phyloP scores from a whole-genome alignment of 805 yeast species.

The Lachancea nothofagi region DNA sequence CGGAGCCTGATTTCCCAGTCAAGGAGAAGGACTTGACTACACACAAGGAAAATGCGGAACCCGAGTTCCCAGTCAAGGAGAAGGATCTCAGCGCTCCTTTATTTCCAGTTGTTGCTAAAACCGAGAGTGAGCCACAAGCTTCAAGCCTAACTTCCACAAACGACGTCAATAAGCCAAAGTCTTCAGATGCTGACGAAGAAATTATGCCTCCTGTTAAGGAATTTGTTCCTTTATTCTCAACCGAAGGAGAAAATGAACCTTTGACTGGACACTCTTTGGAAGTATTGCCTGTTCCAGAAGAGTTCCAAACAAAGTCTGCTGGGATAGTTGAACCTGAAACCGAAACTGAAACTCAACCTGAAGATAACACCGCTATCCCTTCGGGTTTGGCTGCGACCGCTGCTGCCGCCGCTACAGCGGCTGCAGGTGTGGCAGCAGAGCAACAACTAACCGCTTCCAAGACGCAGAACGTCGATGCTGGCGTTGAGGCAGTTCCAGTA shows the following conservation, averaged over 20 bases:
- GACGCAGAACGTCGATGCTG: not conserved
- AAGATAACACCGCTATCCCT: constrained; percentile 8
- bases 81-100: constrained; percentile 1
- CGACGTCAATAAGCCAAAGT: not conserved
- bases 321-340: not conserved
- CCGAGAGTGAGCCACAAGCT: not conserved
- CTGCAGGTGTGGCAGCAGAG: constrained; percentile 5
- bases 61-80: constrained; percentile 5
- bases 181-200: not conserved
- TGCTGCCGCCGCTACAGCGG: constrained; percentile 15
- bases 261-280: not conserved
- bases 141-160: not conserved
- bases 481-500: not conserved
- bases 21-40: not conserved
- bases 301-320: not conserved
- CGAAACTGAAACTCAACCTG: not conserved
- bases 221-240: too few relatives aligned
- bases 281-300: not conserved
- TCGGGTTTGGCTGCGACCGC: constrained; percentile 11
- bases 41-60: not conserved
- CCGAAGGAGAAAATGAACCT: too few relatives aligned
- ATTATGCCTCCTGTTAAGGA: not conserved
- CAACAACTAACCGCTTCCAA: not conserved
- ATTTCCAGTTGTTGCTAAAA: constrained; percentile 3
- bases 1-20: too few relatives aligned